Percentiles rank a stretch among this genome's conserved stretches.
phyloP scores from a whole-genome alignment of 2,329 filamentous ascomycete species.

The Fusarium solani-melongenae region DNA sequence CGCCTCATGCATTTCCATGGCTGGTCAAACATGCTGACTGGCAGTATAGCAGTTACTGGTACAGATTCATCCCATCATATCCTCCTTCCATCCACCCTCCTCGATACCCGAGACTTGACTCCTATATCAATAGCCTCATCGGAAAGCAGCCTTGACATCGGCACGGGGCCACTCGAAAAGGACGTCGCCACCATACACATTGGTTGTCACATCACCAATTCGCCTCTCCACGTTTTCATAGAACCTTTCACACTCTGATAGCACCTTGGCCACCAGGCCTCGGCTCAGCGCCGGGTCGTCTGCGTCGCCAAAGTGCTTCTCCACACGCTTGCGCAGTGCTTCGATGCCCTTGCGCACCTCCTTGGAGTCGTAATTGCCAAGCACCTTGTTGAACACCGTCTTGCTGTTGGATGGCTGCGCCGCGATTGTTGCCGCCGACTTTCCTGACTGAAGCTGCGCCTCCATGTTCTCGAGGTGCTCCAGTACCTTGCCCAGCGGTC shows the following conservation, averaged over 20 bases:
- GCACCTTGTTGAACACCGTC: conserved; percentile 84
- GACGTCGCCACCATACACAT: conserved; percentile 73
- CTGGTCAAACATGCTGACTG: conserved; percentile 21
- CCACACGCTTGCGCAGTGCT: conserved; percentile 87
- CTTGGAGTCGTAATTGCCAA: conserved; percentile 82
- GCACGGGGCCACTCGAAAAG: conserved; percentile 73
- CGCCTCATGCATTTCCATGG: conserved; percentile 23
- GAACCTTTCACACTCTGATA: conserved; percentile 70
- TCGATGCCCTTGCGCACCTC: conserved; percentile 93
- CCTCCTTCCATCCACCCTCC: conserved; percentile 14
- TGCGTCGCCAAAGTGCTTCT: conserved; percentile 96
- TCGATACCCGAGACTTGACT: not conserved
- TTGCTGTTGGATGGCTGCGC: conserved; percentile 86
- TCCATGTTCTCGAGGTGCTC: conserved; percentile 94
- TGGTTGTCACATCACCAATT: conserved; percentile 68
- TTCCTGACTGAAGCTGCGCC: conserved; percentile 71
- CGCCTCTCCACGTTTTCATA: conserved; percentile 71
- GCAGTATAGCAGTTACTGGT: conserved; percentile 27
- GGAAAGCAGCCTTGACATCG: conserved; percentile 71
- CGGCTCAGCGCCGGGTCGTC: conserved; percentile 77
- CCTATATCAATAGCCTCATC: conserved; percentile 29
- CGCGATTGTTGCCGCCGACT: conserved; percentile 73
- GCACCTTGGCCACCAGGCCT: conserved; percentile 67
- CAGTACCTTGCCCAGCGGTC: conserved; percentile 88
- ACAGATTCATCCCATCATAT: conserved; percentile 34